These are phyloP conservation scores for Myxozyma neotropica DNA, from an alignment of 805 yeast genomes.

Conservation along the genomic window DNA sequence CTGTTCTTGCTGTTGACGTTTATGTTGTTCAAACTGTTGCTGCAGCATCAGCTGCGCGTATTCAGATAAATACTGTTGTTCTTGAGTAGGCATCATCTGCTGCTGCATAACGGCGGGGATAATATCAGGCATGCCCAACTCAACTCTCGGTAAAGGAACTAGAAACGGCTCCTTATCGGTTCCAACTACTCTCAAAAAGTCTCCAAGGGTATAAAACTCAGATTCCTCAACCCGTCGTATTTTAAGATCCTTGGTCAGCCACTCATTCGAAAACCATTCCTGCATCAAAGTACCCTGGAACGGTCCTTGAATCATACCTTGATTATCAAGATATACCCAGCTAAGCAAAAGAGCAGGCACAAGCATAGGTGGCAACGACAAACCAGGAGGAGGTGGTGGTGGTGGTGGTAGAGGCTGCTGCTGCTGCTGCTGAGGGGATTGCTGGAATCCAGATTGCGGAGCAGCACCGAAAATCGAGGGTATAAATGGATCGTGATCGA, in stretches of 20 bases:
- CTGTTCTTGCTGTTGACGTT: not conserved
- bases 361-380: constrained; percentile 25
- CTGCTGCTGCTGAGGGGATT: constrained; percentile 9
- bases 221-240: constrained; percentile 63
- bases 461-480: constrained; percentile 12
- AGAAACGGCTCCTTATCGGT: constrained; percentile 63
- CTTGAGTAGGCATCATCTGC: not conserved
- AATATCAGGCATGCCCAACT: not conserved
- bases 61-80: not conserved
- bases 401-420: constrained; percentile 15
- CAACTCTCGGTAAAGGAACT: constrained; percentile 52
- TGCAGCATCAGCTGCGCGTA: constrained; percentile 1
- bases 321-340: constrained; percentile 76
- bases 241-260: constrained; percentile 56
- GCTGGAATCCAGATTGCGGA: not conserved
- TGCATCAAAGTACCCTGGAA: constrained; percentile 76
- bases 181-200: constrained; percentile 53
- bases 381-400: constrained; percentile 23
- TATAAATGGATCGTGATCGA: constrained; percentile 23
- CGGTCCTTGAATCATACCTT: constrained; percentile 78
- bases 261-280: constrained; percentile 67
- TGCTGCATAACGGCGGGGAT: not conserved
- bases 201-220: constrained; percentile 54
- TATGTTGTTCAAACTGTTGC: not conserved
- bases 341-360: constrained; percentile 22